A percentile compares a stretch with the other conserved stretches of the same genome.
phyloP scores from a whole-genome alignment of 2,329 filamentous ascomycete genomes.

The Alternaria atra region DNA sequence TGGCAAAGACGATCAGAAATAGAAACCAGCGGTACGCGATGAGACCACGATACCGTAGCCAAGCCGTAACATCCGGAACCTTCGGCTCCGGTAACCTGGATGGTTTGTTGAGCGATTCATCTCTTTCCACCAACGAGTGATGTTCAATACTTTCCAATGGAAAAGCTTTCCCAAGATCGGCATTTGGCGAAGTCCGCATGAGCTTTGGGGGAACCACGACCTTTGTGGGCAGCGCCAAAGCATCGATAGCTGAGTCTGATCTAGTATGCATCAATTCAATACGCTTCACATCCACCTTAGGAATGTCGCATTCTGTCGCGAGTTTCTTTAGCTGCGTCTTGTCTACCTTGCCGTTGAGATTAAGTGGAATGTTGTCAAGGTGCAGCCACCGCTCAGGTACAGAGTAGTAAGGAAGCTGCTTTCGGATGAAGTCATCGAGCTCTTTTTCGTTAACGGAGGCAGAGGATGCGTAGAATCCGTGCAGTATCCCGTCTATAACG shows the following conservation, averaged over 20 bases:
- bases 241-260: conserved; percentile 6
- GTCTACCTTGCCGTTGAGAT: conserved; percentile 66
- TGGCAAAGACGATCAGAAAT: conserved; percentile 38
- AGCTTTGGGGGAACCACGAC: background rate
- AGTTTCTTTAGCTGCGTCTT: conserved; percentile 57
- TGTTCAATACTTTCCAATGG: conserved; percentile 22
- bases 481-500: conserved; percentile 59
- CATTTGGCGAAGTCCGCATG: background rate
- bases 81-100: conserved; percentile 36
- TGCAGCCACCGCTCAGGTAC: conserved; percentile 59
- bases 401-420: conserved; percentile 64
- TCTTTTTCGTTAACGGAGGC: conserved; percentile 36
- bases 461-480: conserved; percentile 61
- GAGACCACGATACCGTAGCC: conserved; percentile 44
- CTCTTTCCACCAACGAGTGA: conserved; percentile 13
- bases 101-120: conserved; percentile 27
- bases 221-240: background rate
- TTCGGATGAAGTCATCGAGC: conserved; percentile 54
- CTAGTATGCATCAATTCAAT: background rate
- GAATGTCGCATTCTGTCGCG: background rate
- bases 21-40: conserved; percentile 47
- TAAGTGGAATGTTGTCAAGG: conserved; percentile 59
- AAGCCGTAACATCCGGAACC: conserved; percentile 39
- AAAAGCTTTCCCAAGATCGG: conserved; percentile 21
- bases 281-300: background rate